Evolutionary conservation across 495 filamentous ascomycete genomes (phyloP).

Genomic region (Penicillium lagena): DNA sequence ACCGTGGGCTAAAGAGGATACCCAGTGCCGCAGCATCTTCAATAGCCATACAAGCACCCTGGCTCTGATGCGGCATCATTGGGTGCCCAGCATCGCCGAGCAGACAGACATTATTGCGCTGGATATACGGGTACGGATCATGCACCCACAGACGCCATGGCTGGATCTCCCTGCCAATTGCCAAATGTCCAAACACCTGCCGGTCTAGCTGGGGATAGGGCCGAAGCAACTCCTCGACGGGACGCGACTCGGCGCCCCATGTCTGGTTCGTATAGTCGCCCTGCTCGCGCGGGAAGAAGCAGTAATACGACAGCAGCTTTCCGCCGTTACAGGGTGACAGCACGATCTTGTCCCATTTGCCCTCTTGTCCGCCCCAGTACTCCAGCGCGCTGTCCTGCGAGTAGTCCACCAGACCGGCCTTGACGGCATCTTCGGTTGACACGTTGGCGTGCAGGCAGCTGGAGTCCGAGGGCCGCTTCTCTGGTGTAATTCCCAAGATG

Average conservation of each 20-base stretch:
- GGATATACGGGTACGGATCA: conserved; percentile 36
- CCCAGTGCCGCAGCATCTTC: conserved; percentile 45
- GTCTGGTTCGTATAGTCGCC: conserved; percentile 35
- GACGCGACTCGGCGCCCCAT: conserved; percentile 31
- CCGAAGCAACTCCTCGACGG: conserved; percentile 35
- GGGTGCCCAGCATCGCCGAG: conserved; percentile 36
- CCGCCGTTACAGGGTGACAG: conserved; percentile 43
- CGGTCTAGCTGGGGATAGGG: conserved; percentile 39
- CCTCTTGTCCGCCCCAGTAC: conserved; percentile 45
- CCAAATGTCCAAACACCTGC: conserved; percentile 31
- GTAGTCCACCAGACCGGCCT: conserved; percentile 37
- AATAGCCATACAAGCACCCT: conserved; percentile 46
- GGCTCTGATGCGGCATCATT: conserved; percentile 49
- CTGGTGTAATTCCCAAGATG: conserved; percentile 35
- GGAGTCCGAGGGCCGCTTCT: conserved; percentile 36
- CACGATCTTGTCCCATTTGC: conserved; percentile 44
- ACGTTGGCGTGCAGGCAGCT: conserved; percentile 43
- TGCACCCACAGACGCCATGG: conserved; percentile 47
- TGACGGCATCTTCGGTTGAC: conserved; percentile 33
- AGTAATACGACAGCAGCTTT: conserved; percentile 41
- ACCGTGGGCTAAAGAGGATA: conserved; percentile 35
- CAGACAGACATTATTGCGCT: conserved; percentile 26
- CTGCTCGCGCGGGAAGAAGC: conserved; percentile 40
- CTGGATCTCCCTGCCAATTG: conserved; percentile 37
- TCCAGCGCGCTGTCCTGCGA: conserved; percentile 37